These are phyloP conservation scores for Otatea glauca DNA, from an alignment of 176 grass and related monocot genomes.

Conservation along the genomic window DNA sequence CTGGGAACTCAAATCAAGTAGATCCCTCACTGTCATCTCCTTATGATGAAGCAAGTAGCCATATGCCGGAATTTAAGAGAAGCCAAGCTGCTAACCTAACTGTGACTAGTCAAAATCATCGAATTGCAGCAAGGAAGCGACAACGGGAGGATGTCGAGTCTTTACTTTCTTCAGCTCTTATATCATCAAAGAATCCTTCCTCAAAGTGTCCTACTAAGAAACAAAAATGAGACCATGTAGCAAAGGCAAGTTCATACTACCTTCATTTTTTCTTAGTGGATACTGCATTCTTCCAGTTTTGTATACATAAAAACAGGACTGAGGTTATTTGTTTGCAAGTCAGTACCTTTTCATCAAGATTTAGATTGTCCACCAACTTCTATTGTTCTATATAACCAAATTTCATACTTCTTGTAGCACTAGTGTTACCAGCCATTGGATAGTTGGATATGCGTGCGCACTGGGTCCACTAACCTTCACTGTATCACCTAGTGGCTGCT, in stretches of 20 bases:
- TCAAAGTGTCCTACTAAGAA: constrained; percentile 52
- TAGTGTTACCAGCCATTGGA: not conserved
- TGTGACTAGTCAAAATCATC: constrained; percentile 44
- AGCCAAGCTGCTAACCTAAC: constrained; percentile 33
- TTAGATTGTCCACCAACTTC: constrained; percentile 31
- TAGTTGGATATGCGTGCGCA: constrained; percentile 1
- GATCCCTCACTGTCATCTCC: constrained; percentile 37
- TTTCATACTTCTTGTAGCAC: not conserved
- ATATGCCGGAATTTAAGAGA: constrained; percentile 40
- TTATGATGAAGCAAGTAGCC: constrained; percentile 45
- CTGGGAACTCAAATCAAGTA: constrained; percentile 43
- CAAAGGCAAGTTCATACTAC: constrained; percentile 50
- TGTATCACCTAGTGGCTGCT: not conserved
- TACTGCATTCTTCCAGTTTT: constrained; percentile 12
- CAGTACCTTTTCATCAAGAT: not conserved
- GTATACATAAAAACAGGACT: not conserved
- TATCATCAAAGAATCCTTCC: constrained; percentile 71
- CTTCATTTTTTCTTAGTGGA: not conserved
- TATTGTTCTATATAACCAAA: not conserved
- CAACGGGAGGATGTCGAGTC: constrained; percentile 72
- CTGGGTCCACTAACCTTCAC: constrained; percentile 4
- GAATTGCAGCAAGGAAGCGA: constrained; percentile 73
- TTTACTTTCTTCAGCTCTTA: constrained; percentile 74
- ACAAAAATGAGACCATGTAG: constrained; percentile 35
- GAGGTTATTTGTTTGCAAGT: constrained; percentile 2